Conservation (phyloP, 805 yeast genomes). For the Schizosaccharomyces pombe region DNA sequence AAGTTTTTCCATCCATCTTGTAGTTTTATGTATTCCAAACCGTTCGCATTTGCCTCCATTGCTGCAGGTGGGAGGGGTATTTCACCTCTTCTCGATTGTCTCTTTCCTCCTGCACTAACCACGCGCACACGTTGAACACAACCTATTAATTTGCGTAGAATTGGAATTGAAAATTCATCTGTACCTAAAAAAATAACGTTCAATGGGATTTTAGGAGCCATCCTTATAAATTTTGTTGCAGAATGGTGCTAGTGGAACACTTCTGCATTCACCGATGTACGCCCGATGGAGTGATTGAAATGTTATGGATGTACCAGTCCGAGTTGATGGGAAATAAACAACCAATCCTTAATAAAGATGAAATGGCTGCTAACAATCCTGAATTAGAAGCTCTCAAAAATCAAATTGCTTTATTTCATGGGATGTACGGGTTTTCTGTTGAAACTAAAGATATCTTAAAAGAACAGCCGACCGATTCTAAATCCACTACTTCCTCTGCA, state of each 20-base stretch:
- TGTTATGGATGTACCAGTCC: background rate
- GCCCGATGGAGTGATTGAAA: background rate
- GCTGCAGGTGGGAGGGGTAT: background rate
- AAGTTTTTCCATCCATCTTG: constrained; percentile 22
- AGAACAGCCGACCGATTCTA: background rate
- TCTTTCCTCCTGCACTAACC: constrained; percentile 32
- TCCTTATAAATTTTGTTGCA: background rate
- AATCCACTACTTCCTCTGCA: background rate
- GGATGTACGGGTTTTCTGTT: background rate
- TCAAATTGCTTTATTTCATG: background rate
- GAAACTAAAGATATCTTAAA: background rate
- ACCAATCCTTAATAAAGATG: background rate
- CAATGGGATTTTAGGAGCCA: constrained; percentile 2
- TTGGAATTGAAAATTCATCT: constrained; percentile 39
- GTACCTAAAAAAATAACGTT: constrained; percentile 51
- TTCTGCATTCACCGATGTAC: background rate
- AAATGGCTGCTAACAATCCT: background rate
- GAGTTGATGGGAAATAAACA: background rate
- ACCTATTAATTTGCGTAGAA: constrained; percentile 24
- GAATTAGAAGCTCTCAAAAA: background rate
- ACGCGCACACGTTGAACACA: constrained; percentile 35
- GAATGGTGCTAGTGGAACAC: constrained; percentile 1
- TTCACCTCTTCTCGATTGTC: constrained; percentile 27
- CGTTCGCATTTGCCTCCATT: background rate
- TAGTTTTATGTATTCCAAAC: background rate